Base-by-base conservation (phyloP, 331 rosid genomes). In the Acacia concinna region DNA sequence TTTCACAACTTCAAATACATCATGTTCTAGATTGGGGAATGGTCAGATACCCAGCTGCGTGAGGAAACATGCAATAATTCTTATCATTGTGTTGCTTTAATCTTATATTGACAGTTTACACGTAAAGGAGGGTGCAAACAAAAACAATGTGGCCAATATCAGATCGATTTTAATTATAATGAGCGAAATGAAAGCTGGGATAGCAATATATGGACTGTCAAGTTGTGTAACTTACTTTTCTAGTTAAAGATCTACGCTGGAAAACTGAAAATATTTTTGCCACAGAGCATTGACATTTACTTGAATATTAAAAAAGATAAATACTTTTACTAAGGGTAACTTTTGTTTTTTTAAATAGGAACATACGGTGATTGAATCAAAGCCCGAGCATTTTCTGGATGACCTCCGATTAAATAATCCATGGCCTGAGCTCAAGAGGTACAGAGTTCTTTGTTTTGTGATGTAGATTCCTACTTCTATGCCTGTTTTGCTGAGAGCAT, bases 351-450 rank as follows among this genome's bases (percentile, higher is more conserved):
- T 71, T 41, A 79, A 30, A 79, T 86, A 96, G 99, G 99, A 96
- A 73, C 99, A 96, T 88, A 88, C 98, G 17, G 94, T 93, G 73
- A 82, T 96, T 67, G 99, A 96, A 85, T 90, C 99, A 68, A 96
- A 96, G 87, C 99, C 99, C 54, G 99, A 93, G 30, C 99, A 96
- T 90, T 96, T 93, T 85, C 84, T 96, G 83, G 98, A 96, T 81
- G 99, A 93, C 83, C 98, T 96, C 66, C 96, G 99, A 65, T 88
- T 96, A 78, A 91, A 96, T 89, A 96, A 90, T 83, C 98, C 98
- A 59, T 96, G 99, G 99, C 93, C 91, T 60, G 98, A 96, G 89
- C 96, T 96, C 69, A 86, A 79, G 88, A 89, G 96, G 99, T 95
- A 77, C 34, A 46, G 5, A 76, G 49, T 78, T 81, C 41, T 68